These are phyloP conservation scores for Eucalyptus curtisii DNA, from an alignment of 345 rosid genomes.

Conservation along the genomic window DNA sequence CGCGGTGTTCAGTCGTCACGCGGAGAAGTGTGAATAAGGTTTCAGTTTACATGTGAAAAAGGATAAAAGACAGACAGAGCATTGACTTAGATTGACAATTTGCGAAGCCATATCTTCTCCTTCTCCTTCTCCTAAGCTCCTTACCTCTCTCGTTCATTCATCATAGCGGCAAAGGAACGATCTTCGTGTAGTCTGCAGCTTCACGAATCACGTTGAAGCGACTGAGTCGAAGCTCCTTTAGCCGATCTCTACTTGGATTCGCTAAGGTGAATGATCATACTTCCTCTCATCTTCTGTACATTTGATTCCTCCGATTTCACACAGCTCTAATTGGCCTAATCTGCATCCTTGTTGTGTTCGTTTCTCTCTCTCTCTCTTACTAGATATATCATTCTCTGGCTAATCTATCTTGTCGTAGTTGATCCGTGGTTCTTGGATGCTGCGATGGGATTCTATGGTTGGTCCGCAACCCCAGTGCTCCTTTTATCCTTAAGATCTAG, in stretches of 20 bases:
- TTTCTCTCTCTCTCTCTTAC: neutral
- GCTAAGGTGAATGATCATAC: neutral
- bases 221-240: too few species aligned
- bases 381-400: too few species aligned
- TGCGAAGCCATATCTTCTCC: too few species aligned
- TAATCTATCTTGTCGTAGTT: neutral
- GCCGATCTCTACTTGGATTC: neutral
- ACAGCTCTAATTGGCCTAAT: neutral
- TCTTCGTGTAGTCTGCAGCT: neutral
- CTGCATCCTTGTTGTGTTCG: neutral
- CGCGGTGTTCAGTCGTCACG: too few species aligned
- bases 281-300: neutral
- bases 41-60: too few species aligned
- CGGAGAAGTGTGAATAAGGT: too few species aligned
- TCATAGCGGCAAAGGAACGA: neutral
- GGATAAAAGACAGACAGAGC: too few species aligned
- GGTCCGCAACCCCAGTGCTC: too few species aligned
- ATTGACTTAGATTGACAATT: too few species aligned
- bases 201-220: neutral
- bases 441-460: neutral
- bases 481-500: neutral
- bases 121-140: too few species aligned
- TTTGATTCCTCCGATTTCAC: neutral
- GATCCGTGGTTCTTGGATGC: neutral
- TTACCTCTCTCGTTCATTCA: neutral